These are phyloP conservation scores for Oxytropis ochrocephala DNA, from an alignment of 306 rosid species.

Conservation along the genomic window DNA sequence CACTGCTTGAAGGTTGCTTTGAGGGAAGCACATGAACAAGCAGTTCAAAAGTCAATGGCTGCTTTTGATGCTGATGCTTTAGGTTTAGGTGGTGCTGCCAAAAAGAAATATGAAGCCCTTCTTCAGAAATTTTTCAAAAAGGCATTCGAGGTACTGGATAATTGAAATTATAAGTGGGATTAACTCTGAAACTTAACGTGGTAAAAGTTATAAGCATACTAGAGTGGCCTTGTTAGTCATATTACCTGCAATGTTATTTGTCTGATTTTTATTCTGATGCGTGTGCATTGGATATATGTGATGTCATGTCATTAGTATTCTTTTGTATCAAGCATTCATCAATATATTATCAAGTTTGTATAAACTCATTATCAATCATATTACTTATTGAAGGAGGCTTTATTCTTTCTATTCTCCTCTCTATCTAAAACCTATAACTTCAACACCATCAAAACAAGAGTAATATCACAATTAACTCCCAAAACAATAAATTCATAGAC, in stretches of 20 bases:
- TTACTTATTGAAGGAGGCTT: too few relatives aligned
- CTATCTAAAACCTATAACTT: too few relatives aligned
- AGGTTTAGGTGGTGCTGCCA: slow-evolving; percentile 75
- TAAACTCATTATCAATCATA: too few relatives aligned
- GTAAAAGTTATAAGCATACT: background rate
- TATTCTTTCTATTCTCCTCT: too few relatives aligned
- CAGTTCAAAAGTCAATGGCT: slow-evolving; percentile 71
- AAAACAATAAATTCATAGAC: too few relatives aligned
- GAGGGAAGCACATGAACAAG: slow-evolving; percentile 88
- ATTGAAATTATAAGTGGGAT: background rate
- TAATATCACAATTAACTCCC: too few relatives aligned
- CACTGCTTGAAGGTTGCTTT: slow-evolving; percentile 54
- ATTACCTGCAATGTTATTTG: background rate
- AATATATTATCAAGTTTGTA: too few relatives aligned
- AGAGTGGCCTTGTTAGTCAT: background rate
- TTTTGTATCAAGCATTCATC: too few relatives aligned
- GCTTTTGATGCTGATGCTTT: slow-evolving; percentile 71
- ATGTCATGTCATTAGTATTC: too few relatives aligned
- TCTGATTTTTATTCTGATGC: background rate
- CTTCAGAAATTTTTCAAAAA: slow-evolving; percentile 67
- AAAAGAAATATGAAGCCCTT: slow-evolving; percentile 73
- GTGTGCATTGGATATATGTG: background rate
- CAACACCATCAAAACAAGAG: too few relatives aligned
- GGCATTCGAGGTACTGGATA: slow-evolving; percentile 69
- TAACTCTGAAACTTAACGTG: background rate